phyloP scores from a whole-genome alignment of 2,329 filamentous ascomycete species.

The Proliferodiscus dingleyae region DNA sequence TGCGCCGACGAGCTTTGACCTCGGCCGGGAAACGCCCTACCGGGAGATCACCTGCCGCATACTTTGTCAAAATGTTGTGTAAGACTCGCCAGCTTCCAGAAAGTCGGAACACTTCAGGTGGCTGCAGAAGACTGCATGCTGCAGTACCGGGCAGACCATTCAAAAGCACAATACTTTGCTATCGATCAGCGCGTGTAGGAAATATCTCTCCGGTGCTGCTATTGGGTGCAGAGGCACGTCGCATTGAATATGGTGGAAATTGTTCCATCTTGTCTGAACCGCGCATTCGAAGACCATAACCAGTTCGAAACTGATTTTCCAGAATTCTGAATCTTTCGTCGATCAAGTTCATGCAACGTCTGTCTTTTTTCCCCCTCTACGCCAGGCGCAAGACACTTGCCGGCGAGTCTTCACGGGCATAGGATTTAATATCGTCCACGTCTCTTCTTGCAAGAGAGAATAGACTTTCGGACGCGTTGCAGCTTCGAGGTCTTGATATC shows the following conservation, averaged over 20 bases:
- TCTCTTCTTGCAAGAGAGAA: background rate
- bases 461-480: too few species aligned
- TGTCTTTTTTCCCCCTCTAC: too few species aligned
- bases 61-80: slow-evolving; percentile 3
- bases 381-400: too few species aligned
- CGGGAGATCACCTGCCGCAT: slow-evolving; percentile 23
- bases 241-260: slow-evolving; percentile 1
- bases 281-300: slow-evolving; percentile 15
- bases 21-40: slow-evolving; percentile 2
- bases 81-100: slow-evolving; percentile 4
- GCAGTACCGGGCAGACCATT: background rate
- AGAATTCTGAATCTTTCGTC: slow-evolving; percentile 6
- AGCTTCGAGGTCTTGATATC: too few species aligned
- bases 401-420: too few species aligned
- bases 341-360: slow-evolving; percentile 10
- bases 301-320: slow-evolving; percentile 14
- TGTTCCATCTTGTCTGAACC: slow-evolving; percentile 17
- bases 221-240: too few species aligned
- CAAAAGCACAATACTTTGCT: background rate
- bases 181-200: background rate
- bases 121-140: background rate
- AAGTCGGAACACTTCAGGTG: slow-evolving; percentile 2
- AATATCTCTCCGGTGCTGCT: slow-evolving; percentile 8
- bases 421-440: too few species aligned
- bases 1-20: background rate